phyloP scores from a whole-genome alignment of 2,329 filamentous ascomycete species.

The Diaporthe batatas region DNA sequence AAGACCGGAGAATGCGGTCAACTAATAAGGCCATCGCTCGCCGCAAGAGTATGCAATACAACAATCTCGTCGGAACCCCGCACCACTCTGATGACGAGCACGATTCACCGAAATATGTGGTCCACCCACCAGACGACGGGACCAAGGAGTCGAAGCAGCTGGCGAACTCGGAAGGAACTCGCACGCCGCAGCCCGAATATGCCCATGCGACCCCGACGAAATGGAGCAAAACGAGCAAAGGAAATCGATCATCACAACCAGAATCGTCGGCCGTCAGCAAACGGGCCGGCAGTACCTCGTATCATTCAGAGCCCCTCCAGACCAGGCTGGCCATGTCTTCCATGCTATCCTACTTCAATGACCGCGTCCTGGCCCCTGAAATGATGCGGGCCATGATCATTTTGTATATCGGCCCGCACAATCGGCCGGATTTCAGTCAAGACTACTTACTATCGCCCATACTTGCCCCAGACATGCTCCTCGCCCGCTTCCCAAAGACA shows the following conservation, averaged over 20 bases:
- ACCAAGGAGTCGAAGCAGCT: constrained; percentile 41
- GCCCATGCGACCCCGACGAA: constrained; percentile 61
- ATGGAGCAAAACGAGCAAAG: constrained; percentile 51
- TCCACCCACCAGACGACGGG: constrained; percentile 42
- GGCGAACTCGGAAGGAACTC: constrained; percentile 44
- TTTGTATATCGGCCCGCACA: constrained; percentile 93
- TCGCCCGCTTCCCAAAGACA: constrained; percentile 91
- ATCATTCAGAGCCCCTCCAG: constrained; percentile 72
- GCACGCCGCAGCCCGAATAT: constrained; percentile 62
- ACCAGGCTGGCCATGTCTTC: constrained; percentile 94
- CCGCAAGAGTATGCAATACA: constrained; percentile 91
- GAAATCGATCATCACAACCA: constrained; percentile 39
- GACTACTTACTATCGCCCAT: constrained; percentile 94
- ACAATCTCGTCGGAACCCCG: constrained; percentile 84
- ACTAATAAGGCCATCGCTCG: constrained; percentile 84
- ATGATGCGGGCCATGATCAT: constrained; percentile 99
- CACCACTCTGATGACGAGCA: constrained; percentile 83
- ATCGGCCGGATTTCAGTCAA: constrained; percentile 90
- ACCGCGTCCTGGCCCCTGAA: constrained; percentile 92
- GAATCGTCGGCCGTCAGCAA: constrained; percentile 42
- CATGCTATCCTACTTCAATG: constrained; percentile 99
- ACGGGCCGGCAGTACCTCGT: constrained; percentile 54
- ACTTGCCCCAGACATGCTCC: constrained; percentile 85
- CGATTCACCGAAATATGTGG: constrained; percentile 54
- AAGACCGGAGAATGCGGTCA: constrained; percentile 81